A percentile compares a stretch with the other conserved stretches of the same genome.
Conservation (phyloP, 306 rosid species). For the Leucaena leucocephala region DNA sequence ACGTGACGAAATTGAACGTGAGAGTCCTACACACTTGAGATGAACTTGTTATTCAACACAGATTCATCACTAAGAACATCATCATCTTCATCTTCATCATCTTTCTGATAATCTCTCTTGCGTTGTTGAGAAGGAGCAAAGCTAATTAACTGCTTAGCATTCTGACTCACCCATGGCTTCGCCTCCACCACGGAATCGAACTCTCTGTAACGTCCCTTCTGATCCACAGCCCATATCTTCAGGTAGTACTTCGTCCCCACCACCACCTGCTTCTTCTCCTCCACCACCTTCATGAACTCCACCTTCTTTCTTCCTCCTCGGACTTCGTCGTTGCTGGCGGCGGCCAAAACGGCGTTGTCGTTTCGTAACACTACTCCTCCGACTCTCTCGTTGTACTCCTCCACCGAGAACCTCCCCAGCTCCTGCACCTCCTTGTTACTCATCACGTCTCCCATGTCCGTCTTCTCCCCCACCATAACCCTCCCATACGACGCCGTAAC, state of each 20-base stretch:
- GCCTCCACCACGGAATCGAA: slow-evolving; percentile 70
- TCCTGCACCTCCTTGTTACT: slow-evolving; percentile 68
- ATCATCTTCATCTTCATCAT: background rate
- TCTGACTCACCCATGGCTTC: slow-evolving; percentile 56
- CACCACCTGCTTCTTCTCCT: slow-evolving; percentile 79
- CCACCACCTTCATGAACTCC: slow-evolving; percentile 65
- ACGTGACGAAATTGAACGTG: no score
- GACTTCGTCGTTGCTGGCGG: no score
- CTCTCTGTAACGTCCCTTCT: slow-evolving; percentile 41
- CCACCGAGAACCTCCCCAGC: slow-evolving; percentile 78
- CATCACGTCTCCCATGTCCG: slow-evolving; percentile 54
- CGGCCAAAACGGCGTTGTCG: background rate
- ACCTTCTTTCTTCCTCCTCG: slow-evolving; percentile 27
- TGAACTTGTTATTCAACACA: background rate
- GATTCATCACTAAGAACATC: background rate
- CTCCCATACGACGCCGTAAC: slow-evolving; percentile 37
- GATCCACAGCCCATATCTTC: slow-evolving; percentile 41
- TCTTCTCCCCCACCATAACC: slow-evolving; percentile 50
- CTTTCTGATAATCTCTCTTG: background rate
- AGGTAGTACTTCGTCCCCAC: slow-evolving; percentile 69
- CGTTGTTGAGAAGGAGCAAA: slow-evolving; percentile 47
- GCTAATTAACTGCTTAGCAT: slow-evolving; percentile 52
- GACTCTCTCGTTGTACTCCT: slow-evolving; percentile 53
- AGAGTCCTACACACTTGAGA: background rate
- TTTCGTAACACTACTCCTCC: background rate